Conservation (phyloP, 257 asterid genomes). For the Fraxinus cuspidata region DNA sequence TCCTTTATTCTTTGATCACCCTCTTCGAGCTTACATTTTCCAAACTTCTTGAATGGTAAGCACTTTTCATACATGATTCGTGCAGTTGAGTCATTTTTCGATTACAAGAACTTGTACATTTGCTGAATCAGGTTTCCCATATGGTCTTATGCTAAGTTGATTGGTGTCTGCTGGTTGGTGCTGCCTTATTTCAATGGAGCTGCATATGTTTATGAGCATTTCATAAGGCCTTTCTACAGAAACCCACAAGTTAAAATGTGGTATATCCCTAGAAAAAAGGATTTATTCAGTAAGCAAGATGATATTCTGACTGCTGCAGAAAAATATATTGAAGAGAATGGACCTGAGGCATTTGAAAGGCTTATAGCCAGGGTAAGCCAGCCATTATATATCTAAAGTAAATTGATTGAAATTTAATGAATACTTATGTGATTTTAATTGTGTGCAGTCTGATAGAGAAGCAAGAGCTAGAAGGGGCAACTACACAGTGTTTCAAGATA, state of each 20-base stretch:
- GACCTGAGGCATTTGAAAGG: conserved; percentile 86
- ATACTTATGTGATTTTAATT: background rate
- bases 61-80: background rate
- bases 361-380: conserved; percentile 67
- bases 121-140: conserved; percentile 66
- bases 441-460: conserved; percentile 76
- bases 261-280: conserved; percentile 67
- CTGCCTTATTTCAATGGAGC: conserved; percentile 91
- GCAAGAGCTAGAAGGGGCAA: conserved; percentile 69
- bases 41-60: conserved; percentile 70
- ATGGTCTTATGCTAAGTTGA: conserved; percentile 78
- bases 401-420: background rate
- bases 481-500: conserved; percentile 63
- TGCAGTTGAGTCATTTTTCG: background rate
- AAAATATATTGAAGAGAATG: conserved; percentile 71
- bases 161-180: conserved; percentile 81
- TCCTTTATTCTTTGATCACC: conserved; percentile 78
- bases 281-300: conserved; percentile 67
- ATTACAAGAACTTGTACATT: background rate
- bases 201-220: conserved; percentile 69
- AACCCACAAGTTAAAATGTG: conserved; percentile 74
- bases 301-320: conserved; percentile 80
- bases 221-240: conserved; percentile 76
- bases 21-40: conserved; percentile 83
- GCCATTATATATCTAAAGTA: background rate